Evolutionary conservation across 139 green algal species (phyloP).

Genomic region (Chlamydomonas sphaeroides): DNA sequence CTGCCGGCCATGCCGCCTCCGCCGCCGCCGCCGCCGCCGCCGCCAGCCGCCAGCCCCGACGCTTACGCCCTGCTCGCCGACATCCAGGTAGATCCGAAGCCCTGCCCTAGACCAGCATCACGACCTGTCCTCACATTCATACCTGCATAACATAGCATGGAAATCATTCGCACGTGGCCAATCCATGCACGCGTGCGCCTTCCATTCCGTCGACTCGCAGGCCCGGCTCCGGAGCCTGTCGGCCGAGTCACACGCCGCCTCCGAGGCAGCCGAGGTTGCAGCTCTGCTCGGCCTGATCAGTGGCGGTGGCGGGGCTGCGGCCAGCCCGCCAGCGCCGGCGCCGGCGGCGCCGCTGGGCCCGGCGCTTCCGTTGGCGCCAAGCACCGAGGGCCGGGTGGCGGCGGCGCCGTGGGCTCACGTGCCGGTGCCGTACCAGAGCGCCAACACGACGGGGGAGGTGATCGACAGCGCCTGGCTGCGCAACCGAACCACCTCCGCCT

Average conservation of each 20-base stretch:
- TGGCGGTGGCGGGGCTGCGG: background rate
- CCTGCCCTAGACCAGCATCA: too few relatives aligned
- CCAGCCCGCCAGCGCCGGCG: background rate
- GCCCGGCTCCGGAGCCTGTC: conserved; percentile 17
- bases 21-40: background rate
- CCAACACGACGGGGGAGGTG: conserved; percentile 16
- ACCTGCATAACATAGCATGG: too few relatives aligned
- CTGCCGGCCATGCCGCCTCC: too few relatives aligned
- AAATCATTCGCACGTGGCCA: too few relatives aligned
- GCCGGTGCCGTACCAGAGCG: conserved; percentile 26
- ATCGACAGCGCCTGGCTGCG: conserved; percentile 8
- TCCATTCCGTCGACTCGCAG: too few relatives aligned
- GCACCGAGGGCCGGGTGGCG: conserved; percentile 3
- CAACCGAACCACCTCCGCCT: background rate
- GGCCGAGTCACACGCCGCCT: background rate
- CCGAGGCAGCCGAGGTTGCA: background rate
- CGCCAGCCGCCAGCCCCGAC: background rate
- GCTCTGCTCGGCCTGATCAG: background rate
- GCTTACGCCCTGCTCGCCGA: conserved; percentile 1
- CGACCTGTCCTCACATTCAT: too few relatives aligned
- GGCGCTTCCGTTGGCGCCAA: background rate
- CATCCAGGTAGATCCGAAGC: too few relatives aligned
- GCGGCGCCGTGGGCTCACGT: background rate
- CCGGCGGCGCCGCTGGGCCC: background rate
- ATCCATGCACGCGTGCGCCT: too few relatives aligned